Evolutionary conservation across 139 green algal species (phyloP).

Genomic region (Chlorella vulgaris): DNA sequence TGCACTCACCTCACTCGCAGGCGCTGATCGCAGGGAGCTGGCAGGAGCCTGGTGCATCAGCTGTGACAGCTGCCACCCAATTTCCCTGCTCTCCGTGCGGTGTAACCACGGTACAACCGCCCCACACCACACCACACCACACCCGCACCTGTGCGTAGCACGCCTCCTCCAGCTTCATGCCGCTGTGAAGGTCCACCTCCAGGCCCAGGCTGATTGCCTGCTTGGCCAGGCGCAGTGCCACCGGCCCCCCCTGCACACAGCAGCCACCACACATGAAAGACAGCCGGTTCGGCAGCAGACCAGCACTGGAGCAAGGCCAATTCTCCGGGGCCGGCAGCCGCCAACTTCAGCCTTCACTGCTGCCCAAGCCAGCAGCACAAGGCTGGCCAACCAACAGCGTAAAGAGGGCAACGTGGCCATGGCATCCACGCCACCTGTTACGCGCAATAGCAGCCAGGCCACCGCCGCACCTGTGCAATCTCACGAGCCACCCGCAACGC

Average conservation of each 20-base stretch:
- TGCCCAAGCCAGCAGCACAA: too few relatives aligned
- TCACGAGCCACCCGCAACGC: constrained; percentile 54
- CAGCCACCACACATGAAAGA: not conserved
- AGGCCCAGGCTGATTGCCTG: constrained; percentile 67
- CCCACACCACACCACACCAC: not conserved
- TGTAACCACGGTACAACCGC: not conserved
- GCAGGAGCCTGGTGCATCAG: too few relatives aligned
- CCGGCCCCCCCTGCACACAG: constrained; percentile 54
- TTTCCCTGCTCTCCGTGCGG: too few relatives aligned
- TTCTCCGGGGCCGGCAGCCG: too few relatives aligned
- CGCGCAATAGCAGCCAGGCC: rapidly evolving
- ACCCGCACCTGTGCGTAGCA: constrained; percentile 68
- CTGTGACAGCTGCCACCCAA: too few relatives aligned
- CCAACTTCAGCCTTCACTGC: too few relatives aligned
- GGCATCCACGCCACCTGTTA: too few relatives aligned
- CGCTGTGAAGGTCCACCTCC: constrained; percentile 68
- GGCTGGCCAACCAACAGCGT: too few relatives aligned
- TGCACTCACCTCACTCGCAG: too few relatives aligned
- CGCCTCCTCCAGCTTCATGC: constrained; percentile 72
- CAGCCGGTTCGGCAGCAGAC: not conserved
- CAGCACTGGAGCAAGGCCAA: too few relatives aligned
- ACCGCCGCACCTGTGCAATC: constrained; percentile 4
- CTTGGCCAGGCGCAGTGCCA: constrained; percentile 82
- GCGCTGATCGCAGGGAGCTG: too few relatives aligned
- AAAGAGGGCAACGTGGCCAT: too few relatives aligned